Evolutionary conservation across 1,284 basidiomycete genomes (phyloP).

Genomic region (Thelephora terrestris): DNA sequence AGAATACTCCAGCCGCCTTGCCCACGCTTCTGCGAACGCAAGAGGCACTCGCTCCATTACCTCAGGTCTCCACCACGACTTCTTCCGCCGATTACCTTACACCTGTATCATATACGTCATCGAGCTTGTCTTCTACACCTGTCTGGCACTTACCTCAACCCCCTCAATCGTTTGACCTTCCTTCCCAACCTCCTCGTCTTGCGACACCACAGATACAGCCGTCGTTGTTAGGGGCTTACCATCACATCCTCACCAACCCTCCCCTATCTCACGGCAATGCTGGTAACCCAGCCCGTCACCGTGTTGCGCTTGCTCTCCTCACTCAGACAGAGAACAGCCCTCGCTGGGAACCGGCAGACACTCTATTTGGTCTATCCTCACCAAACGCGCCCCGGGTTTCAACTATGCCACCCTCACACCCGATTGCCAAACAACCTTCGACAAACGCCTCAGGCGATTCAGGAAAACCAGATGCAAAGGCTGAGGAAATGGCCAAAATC

Average conservation of each 20-base stretch:
- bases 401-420: conserved; percentile 43
- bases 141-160: conserved; percentile 57
- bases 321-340: conserved; percentile 42
- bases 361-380: conserved; percentile 43
- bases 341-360: conserved; percentile 58
- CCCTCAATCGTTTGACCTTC: conserved; percentile 13
- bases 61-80: conserved; percentile 37
- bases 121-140: conserved; percentile 46
- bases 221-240: conserved; percentile 56
- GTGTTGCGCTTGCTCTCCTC: conserved; percentile 58
- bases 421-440: conserved; percentile 21
- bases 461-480: conserved; percentile 13
- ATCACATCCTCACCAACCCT: conserved; percentile 60
- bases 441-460: neutral
- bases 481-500: conserved; percentile 34
- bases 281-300: conserved; percentile 50
- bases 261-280: conserved; percentile 31
- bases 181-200: conserved; percentile 17
- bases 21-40: neutral
- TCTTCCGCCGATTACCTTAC: conserved; percentile 52
- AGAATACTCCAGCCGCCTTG: neutral
- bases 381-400: conserved; percentile 50
- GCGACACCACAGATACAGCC: conserved; percentile 43
- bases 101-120: conserved; percentile 59
- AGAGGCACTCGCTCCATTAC: conserved; percentile 21